A percentile compares a stretch with the other conserved stretches of the same genome.
Evolutionary conservation across 768 basidiomycete genomes (phyloP).

Genomic region (Suillus plorans): DNA sequence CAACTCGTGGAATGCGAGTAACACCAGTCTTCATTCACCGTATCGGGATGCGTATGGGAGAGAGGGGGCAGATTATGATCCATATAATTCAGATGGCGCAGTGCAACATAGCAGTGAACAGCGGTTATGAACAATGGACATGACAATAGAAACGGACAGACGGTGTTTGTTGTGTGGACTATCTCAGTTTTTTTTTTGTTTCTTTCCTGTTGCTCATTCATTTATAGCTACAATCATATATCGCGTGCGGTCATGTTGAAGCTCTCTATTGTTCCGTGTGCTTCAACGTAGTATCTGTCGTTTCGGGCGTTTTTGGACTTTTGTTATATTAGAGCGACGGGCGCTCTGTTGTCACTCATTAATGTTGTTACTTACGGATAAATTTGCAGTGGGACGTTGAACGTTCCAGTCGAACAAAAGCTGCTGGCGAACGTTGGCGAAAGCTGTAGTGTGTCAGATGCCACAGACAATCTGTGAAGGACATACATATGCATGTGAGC

Average conservation of each 20-base stretch:
- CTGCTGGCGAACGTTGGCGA: background rate
- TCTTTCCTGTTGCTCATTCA: background rate
- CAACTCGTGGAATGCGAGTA: slow-evolving; percentile 60
- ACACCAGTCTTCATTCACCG: slow-evolving; percentile 41
- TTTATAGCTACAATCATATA: background rate
- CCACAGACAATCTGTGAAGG: background rate
- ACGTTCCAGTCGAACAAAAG: background rate
- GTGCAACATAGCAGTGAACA: slow-evolving; percentile 1
- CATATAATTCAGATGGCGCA: slow-evolving; percentile 4
- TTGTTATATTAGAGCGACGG: background rate
- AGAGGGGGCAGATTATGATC: slow-evolving; percentile 10
- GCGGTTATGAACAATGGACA: background rate
- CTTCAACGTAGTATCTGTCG: slow-evolving; percentile 2
- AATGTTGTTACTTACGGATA: background rate
- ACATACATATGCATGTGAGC: background rate
- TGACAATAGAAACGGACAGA: background rate
- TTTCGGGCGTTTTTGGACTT: background rate
- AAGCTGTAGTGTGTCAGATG: background rate
- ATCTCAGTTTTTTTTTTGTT: background rate
- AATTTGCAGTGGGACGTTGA: background rate
- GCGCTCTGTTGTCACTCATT: slow-evolving; percentile 1
- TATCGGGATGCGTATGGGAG: slow-evolving; percentile 31
- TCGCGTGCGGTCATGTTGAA: background rate
- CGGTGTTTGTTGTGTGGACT: background rate
- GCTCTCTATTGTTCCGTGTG: background rate